Evolutionary conservation across 169 alveolate species (phyloP), one percentile per base, ranked within the genome.

Genomic region (Eimeria tenella): DNA sequence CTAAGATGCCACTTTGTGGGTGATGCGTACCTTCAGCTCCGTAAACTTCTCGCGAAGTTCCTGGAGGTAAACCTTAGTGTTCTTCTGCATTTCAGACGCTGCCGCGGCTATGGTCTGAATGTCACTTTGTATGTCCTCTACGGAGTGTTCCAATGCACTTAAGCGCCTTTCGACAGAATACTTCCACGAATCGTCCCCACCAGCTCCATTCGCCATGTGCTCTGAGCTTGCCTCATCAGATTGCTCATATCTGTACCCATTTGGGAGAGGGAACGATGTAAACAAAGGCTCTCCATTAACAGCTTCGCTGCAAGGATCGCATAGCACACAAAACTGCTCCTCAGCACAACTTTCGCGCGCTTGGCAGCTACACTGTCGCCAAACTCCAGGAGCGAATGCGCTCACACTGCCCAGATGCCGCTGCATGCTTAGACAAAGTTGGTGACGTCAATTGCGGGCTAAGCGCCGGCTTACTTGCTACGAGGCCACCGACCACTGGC

Each of bases 21-120:
- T 31, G 42, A 0, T 62, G 3, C 73, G 7, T 62, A 84, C 91
- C 91, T 84, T 84, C 13, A 84, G 79, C 65, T 84, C 91, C 19
- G 62, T 84, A 62, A 84, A 84, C 52, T 71, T 84, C 42, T 60
- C 91, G 63, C 91, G 91, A 9, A 84, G 91, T 62, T 84, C 91
- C 81, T 84, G 79, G 52, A 84, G 6, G 52, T 84, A 84, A 62
- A 62, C 79, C 49, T 58, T 62, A 49, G 58, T 84, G 62, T 84
- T 84, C 5, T 62, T 58, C 23, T 84, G 91, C 91, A 84, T 84
- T 62, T 84, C 91, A 21, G 79, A 84, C n/a, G 91, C 62, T 7
- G 91, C 91, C 42, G 63, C 23, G 1, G 91, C 91, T 15, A 84
- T 15, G 42, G 23, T 62, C 17, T 62, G 91, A 77, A 84, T 17